phyloP scores from a whole-genome alignment of 2,329 filamentous ascomycete species.

The Cadophora gregata region DNA sequence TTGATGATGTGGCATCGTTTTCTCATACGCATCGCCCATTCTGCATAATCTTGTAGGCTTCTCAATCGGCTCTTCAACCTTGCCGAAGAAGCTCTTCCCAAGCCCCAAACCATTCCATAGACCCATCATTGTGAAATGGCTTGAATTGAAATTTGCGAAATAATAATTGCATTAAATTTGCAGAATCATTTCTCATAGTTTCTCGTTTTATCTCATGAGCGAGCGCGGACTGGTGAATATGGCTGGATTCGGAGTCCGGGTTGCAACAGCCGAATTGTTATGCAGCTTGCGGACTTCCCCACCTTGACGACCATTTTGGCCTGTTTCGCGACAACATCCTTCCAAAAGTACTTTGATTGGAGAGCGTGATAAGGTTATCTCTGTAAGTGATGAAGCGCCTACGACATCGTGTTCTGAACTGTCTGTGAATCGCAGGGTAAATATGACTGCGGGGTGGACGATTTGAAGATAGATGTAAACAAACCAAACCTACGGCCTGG shows the following conservation, averaged over 20 bases:
- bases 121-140: constrained; percentile 44
- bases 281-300: constrained; percentile 7
- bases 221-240: neutral
- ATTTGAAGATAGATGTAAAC: too few species aligned
- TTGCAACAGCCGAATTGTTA: neutral
- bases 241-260: constrained; percentile 4
- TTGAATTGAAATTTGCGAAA: neutral
- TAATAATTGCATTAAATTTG: neutral
- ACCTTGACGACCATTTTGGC: neutral
- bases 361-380: too few species aligned
- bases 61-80: constrained; percentile 7
- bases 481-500: too few species aligned
- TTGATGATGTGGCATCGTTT: constrained; percentile 36
- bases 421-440: too few species aligned
- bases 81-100: constrained; percentile 21
- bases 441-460: too few species aligned
- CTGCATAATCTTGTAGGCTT: constrained; percentile 18
- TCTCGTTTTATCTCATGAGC: neutral
- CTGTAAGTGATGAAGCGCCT: neutral
- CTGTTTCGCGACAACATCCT: neutral
- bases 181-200: neutral
- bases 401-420: neutral
- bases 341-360: too few species aligned
- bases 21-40: constrained; percentile 27
- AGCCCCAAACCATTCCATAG: constrained; percentile 26